Evolutionary conservation across 1,139 yeast species (phyloP), one percentile per base, ranked within the genome.

Genomic region (Suhomyces kunorum): DNA sequence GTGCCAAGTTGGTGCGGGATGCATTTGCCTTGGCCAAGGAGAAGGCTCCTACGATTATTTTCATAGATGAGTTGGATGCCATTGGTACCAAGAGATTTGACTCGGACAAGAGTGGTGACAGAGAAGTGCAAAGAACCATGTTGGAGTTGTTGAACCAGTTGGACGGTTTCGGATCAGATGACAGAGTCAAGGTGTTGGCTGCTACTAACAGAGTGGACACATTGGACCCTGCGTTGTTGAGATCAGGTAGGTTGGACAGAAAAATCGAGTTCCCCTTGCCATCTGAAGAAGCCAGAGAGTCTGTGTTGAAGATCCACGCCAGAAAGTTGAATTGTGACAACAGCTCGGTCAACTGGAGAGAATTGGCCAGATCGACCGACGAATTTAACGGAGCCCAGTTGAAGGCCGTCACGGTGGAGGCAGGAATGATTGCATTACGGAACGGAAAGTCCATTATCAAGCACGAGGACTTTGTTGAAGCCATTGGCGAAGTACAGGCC

Each of bases 51-150:
- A 88, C 98, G 35, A 92, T 92, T 59, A 92, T 92, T 45, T 92
- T 92, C 64, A 92, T 92, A 57, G 98, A 92, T 68, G 98, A 92
- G 70, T 77, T 92, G 66, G 99, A 92, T 69, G 98, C 99, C 31
- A 92, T 92, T 67, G 99, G 98, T 58, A 92, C 98, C 25, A 94
- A 92, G 67, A 85, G 99, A 68, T 92, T 92, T 61, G 98, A 92
- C 61, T 87, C 97, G 11, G 98, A 92, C 61, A 92, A 92, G 67
- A 81, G 92, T 38, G 99, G 98, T 62, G 99, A 92, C 64, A 82
- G 98, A 64, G 98, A 94, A 72, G 98, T 92, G 31, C 98, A 94
- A 68, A 81, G 99, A 76, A 94, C 98, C 33, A 92, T 92, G 98
- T 79, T 94, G 80, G 98, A 92, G 66, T 76, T 92, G 52, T 80